Percentiles rank a stretch among this genome's conserved stretches.
These are phyloP conservation scores for Vanrija sp. DNA, from an alignment of 1,284 basidiomycete species.

Conservation along the genomic window DNA sequence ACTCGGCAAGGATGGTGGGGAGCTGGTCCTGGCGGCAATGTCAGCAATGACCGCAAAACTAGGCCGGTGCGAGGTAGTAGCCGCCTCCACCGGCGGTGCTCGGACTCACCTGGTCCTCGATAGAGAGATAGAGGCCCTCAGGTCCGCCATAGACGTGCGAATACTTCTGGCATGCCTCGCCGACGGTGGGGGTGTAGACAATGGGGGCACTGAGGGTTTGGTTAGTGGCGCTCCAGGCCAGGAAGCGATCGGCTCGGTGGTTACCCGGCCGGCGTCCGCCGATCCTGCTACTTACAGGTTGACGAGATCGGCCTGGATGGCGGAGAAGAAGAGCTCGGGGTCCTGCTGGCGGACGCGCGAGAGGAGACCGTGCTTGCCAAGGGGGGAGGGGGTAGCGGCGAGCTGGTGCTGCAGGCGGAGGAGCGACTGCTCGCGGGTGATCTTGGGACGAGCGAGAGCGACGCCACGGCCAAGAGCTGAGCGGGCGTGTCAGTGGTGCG, in stretches of 20 bases:
- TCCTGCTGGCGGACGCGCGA: constrained; percentile 35
- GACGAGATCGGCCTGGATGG: constrained; percentile 37
- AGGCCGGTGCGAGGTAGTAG: background rate
- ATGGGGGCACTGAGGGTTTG: constrained; percentile 56
- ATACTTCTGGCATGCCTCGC: constrained; percentile 82
- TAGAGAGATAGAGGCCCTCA: constrained; percentile 69
- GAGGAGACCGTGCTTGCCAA: constrained; percentile 44
- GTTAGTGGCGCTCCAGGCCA: background rate
- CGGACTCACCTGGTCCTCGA: constrained; percentile 67
- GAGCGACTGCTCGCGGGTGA: constrained; percentile 32
- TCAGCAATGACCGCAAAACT: constrained; percentile 1
- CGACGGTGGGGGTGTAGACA: constrained; percentile 89
- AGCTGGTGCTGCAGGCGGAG: constrained; percentile 41
- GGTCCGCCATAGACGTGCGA: constrained; percentile 75
- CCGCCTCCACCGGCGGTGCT: background rate
- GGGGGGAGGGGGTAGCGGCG: constrained; percentile 30
- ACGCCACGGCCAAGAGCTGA: constrained; percentile 11
- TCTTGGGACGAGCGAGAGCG: constrained; percentile 4
- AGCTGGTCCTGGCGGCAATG: constrained; percentile 57
- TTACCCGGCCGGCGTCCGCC: background rate
- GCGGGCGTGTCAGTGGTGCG: background rate
- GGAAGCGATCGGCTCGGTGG: background rate
- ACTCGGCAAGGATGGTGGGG: constrained; percentile 40
- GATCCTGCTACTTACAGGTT: constrained; percentile 31
- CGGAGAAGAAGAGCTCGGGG: constrained; percentile 42